Evolutionary conservation across 345 rosid genomes (phyloP).

Genomic region (Anacardium occidentale): DNA sequence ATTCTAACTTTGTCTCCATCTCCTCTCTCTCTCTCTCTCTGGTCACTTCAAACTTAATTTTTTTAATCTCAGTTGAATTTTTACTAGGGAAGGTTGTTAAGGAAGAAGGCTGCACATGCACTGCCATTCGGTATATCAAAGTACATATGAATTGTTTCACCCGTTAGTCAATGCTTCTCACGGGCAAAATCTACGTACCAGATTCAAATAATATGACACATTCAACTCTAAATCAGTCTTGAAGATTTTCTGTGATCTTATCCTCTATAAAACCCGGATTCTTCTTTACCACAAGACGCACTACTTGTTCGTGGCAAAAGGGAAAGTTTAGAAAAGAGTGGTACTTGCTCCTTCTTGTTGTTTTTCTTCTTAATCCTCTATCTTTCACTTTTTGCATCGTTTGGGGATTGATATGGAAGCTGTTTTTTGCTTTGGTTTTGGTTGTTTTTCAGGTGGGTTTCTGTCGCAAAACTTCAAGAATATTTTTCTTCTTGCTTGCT

Average conservation of each 20-base stretch:
- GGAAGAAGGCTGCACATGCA: slow-evolving; percentile 20
- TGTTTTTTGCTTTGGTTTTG: background rate
- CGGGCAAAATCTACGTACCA: slow-evolving; percentile 23
- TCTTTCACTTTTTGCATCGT: background rate
- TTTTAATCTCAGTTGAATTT: too few species aligned
- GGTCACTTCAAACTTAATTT: background rate
- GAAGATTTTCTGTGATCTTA: background rate
- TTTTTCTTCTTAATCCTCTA: background rate
- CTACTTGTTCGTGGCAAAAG: background rate
- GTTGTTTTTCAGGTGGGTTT: slow-evolving; percentile 12
- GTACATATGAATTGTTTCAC: slow-evolving; percentile 12
- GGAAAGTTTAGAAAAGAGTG: background rate
- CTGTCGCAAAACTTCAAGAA: background rate
- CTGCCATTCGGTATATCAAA: background rate
- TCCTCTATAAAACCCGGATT: slow-evolving; percentile 25
- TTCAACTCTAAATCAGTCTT: too few species aligned
- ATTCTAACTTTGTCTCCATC: background rate
- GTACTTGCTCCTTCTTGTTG: background rate
- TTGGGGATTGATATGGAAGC: background rate
- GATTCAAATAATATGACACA: background rate
- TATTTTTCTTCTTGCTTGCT: background rate
- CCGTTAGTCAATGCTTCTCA: slow-evolving; percentile 38
- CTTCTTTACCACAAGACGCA: background rate
- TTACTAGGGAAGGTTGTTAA: slow-evolving; percentile 19
- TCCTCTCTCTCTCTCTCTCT: background rate